Evolutionary conservation across 176 grass and related monocot species (phyloP).

Genomic region (Musa troglodytarum): DNA sequence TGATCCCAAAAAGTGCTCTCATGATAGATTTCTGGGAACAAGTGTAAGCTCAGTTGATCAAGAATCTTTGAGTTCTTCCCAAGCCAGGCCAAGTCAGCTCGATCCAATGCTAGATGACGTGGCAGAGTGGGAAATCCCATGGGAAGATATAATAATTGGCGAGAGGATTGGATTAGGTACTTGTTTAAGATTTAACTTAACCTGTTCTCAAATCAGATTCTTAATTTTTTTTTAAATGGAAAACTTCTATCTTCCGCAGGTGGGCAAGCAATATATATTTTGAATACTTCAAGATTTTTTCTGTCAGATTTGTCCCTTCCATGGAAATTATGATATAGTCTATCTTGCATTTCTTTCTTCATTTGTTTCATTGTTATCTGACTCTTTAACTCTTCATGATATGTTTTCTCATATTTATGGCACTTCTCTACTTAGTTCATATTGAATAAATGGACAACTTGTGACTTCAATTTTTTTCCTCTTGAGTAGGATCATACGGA

Average conservation of each 20-base stretch:
- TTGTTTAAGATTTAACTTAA: constrained; percentile 11
- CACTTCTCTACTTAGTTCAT: neutral
- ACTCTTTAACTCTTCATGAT: too few relatives aligned
- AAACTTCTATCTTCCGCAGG: neutral
- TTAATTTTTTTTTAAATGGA: too few relatives aligned
- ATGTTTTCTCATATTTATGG: neutral
- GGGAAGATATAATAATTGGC: constrained; percentile 94
- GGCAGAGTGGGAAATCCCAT: constrained; percentile 89
- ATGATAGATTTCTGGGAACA: constrained; percentile 58
- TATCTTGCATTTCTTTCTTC: neutral
- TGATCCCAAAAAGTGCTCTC: constrained; percentile 40
- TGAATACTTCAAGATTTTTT: neutral
- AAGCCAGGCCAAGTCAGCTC: constrained; percentile 42
- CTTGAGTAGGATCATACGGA: constrained; percentile 79
- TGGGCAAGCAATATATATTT: neutral
- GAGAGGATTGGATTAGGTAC: constrained; percentile 99
- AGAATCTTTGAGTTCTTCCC: constrained; percentile 39
- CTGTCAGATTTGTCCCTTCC: neutral
- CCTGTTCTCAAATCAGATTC: constrained; percentile 2
- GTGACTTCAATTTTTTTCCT: neutral
- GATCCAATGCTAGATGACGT: constrained; percentile 86
- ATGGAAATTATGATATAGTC: neutral
- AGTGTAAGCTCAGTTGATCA: constrained; percentile 33
- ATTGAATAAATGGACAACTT: neutral
- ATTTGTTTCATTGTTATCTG: neutral